Percentiles rank a stretch among this genome's conserved stretches.
Conservation (phyloP, 2,329 filamentous ascomycete genomes). For the Monosporascus sp. region DNA sequence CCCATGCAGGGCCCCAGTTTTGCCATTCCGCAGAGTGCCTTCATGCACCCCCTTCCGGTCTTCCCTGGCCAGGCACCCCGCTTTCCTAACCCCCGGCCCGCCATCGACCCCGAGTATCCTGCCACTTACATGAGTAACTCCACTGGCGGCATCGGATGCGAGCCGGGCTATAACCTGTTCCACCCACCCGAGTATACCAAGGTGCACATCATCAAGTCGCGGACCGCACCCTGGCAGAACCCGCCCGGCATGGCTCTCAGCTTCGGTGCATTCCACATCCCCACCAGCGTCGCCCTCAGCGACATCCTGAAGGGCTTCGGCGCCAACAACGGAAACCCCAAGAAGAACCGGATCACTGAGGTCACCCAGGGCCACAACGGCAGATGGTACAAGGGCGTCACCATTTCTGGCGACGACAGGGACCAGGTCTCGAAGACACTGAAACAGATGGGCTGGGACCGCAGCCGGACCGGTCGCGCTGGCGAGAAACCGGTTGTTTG, state of each 20-base stretch:
- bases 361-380: constrained; percentile 50
- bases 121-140: constrained; percentile 52
- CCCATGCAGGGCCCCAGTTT: constrained; percentile 13
- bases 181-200: constrained; percentile 55
- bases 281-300: constrained; percentile 45
- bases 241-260: constrained; percentile 35
- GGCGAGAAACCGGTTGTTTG: constrained; percentile 53
- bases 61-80: constrained; percentile 28
- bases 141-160: constrained; percentile 52
- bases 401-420: constrained; percentile 44
- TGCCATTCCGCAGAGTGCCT: constrained; percentile 12
- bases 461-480: constrained; percentile 39
- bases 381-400: constrained; percentile 53
- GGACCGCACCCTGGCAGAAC: constrained; percentile 48
- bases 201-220: constrained; percentile 51
- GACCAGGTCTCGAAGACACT: constrained; percentile 45
- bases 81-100: constrained; percentile 36
- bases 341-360: constrained; percentile 55
- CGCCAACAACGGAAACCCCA: constrained; percentile 42
- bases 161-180: constrained; percentile 60
- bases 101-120: constrained; percentile 40
- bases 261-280: constrained; percentile 48
- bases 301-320: constrained; percentile 57
- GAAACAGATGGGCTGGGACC: constrained; percentile 55
- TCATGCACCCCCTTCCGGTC: constrained; percentile 14